A percentile compares a stretch with the other conserved stretches of the same genome.
phyloP scores from a whole-genome alignment of 1,139 yeast species.

The Lodderomyces parapsilosis region DNA sequence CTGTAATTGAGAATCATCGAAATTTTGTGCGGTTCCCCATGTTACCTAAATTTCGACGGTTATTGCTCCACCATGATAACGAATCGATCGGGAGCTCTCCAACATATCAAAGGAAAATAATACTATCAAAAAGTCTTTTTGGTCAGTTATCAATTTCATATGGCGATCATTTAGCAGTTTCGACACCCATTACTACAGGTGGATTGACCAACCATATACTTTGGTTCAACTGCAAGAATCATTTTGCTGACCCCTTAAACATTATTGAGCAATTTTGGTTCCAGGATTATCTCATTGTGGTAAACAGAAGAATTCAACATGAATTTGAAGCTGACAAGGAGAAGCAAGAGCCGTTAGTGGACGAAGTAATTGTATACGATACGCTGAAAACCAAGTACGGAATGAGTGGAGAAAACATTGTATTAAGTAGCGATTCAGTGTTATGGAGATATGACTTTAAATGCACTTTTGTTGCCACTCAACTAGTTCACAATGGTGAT shows the following conservation, averaged over 20 bases:
- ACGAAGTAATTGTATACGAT: conserved; percentile 41
- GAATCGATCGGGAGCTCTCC: conserved; percentile 16
- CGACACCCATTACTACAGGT: conserved; percentile 35
- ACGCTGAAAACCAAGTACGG: conserved; percentile 35
- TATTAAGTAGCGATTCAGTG: conserved; percentile 40
- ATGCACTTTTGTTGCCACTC: conserved; percentile 24
- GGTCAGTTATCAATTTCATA: conserved; percentile 33
- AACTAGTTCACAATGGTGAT: conserved; percentile 12
- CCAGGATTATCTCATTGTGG: conserved; percentile 31
- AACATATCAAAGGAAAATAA: conserved; percentile 21
- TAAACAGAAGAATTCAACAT: conserved; percentile 29
- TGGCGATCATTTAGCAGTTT: conserved; percentile 32
- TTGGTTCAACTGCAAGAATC: conserved; percentile 43
- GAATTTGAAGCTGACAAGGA: conserved; percentile 13
- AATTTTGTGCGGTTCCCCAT: conserved; percentile 30
- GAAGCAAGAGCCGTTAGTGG: conserved; percentile 20
- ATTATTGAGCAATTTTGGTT: conserved; percentile 39
- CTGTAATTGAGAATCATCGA: conserved; percentile 22
- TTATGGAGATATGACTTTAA: conserved; percentile 43
- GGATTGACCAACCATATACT: conserved; percentile 32
- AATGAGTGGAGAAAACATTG: conserved; percentile 31
- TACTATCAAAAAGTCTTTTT: conserved; percentile 22
- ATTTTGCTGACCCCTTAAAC: conserved; percentile 33
- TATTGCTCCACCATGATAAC: conserved; percentile 22
- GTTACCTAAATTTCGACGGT: conserved; percentile 29